A percentile compares a stretch with the other conserved stretches of the same genome.
Conservation (phyloP, 306 rosid species). For the Datisca glomerata region DNA sequence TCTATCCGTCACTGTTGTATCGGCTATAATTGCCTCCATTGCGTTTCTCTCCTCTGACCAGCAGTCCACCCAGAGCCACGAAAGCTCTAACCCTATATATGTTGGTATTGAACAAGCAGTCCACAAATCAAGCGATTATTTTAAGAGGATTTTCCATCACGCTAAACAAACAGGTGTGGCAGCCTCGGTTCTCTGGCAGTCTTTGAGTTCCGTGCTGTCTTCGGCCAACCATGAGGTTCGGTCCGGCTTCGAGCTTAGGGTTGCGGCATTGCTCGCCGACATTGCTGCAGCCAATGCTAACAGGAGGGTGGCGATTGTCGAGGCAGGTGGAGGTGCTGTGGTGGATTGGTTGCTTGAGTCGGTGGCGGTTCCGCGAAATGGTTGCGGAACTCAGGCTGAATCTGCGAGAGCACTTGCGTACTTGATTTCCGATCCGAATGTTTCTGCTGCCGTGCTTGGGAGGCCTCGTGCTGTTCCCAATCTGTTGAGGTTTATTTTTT, state of each 20-base stretch:
- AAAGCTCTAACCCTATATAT: constrained; percentile 25
- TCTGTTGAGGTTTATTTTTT: constrained; percentile 74
- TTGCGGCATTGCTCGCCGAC: constrained; percentile 82
- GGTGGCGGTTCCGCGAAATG: constrained; percentile 62
- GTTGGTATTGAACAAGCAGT: constrained; percentile 30
- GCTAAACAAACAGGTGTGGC: constrained; percentile 64
- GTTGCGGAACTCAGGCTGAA: constrained; percentile 72
- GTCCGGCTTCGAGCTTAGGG: constrained; percentile 84
- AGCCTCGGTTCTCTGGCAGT: constrained; percentile 78
- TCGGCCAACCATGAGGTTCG: constrained; percentile 91
- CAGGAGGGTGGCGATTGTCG: constrained; percentile 79
- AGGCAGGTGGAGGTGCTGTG: constrained; percentile 86
- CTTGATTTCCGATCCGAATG: constrained; percentile 81
- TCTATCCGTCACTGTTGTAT: constrained; percentile 35
- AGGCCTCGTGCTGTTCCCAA: constrained; percentile 78
- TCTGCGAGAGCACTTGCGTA: constrained; percentile 89
- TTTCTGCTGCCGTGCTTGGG: constrained; percentile 61
- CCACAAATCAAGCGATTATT: constrained; percentile 36
- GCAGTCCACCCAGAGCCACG: constrained; percentile 8
- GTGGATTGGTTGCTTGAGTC: constrained; percentile 91
- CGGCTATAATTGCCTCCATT: constrained; percentile 40
- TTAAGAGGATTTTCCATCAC: constrained; percentile 41
- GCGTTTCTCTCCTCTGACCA: constrained; percentile 19
- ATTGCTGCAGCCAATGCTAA: constrained; percentile 66
- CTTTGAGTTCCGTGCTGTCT: constrained; percentile 67